A percentile compares a stretch with the other conserved stretches of the same genome.
phyloP scores from a whole-genome alignment of 2,329 filamentous ascomycete genomes.

The Sclerotinia nivalis region DNA sequence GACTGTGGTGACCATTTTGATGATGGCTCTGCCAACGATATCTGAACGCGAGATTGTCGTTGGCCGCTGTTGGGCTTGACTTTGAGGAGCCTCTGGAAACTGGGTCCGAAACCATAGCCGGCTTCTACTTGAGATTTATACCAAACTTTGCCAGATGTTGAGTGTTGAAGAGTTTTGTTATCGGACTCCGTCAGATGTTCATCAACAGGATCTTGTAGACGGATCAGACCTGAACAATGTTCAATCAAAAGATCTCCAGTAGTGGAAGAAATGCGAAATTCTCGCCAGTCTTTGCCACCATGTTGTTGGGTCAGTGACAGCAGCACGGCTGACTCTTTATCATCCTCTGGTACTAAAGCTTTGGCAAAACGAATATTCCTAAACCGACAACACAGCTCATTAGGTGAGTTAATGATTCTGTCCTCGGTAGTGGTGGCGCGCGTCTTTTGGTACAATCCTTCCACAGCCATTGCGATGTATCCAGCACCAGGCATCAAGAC shows the following conservation, averaged over 20 bases:
- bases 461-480: constrained; percentile 31
- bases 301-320: neutral
- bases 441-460: constrained; percentile 28
- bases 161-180: constrained; percentile 7
- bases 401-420: neutral
- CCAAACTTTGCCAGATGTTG: constrained; percentile 9
- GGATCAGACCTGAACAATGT: constrained; percentile 15
- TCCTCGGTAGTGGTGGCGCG: neutral
- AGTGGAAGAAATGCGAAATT: constrained; percentile 13
- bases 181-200: neutral
- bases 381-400: constrained; percentile 1
- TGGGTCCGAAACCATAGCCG: neutral
- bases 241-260: constrained; percentile 2
- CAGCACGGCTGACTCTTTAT: neutral
- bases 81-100: constrained; percentile 1
- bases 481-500: constrained; percentile 48
- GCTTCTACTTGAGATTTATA: constrained; percentile 11
- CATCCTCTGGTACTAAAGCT: constrained; percentile 22
- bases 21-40: constrained; percentile 18
- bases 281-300: constrained; percentile 12
- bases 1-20: constrained; percentile 35
- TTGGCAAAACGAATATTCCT: constrained; percentile 20
- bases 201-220: constrained; percentile 1
- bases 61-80: constrained; percentile 5
- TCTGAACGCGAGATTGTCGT: constrained; percentile 12